A percentile compares a stretch with the other conserved stretches of the same genome.
Conservation (phyloP, 768 basidiomycete genomes). For the Auricularia sp. region DNA sequence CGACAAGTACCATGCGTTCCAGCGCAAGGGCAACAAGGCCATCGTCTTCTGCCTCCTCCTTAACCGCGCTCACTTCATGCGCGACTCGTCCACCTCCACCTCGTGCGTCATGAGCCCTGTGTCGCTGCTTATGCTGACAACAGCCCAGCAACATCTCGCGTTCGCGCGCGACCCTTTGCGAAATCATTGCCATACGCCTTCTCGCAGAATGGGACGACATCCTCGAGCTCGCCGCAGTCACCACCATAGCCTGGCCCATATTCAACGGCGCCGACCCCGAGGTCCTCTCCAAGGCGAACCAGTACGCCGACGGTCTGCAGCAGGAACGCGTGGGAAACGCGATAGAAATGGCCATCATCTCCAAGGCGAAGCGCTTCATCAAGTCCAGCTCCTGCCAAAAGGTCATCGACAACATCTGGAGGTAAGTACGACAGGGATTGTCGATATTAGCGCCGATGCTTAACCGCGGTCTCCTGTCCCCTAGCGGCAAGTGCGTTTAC, state of each 20-base stretch:
- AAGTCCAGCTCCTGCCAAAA: conserved; percentile 83
- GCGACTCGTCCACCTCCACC: conserved; percentile 65
- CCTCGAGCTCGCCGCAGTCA: conserved; percentile 56
- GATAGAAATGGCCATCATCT: conserved; percentile 84
- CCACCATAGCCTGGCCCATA: conserved; percentile 75
- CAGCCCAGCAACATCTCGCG: conserved; percentile 41
- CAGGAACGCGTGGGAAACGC: conserved; percentile 83
- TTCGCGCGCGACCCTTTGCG: conserved; percentile 76
- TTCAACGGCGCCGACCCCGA: conserved; percentile 63
- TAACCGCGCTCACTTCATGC: conserved; percentile 76
- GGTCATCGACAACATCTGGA: conserved; percentile 78
- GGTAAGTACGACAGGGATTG: conserved; percentile 30
- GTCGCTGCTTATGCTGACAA: background rate
- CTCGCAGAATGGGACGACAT: conserved; percentile 62
- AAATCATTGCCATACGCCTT: conserved; percentile 75
- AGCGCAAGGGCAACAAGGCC: conserved; percentile 67
- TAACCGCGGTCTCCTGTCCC: conserved; percentile 6
- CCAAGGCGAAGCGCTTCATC: conserved; percentile 81
- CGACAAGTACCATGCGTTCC: conserved; percentile 73
- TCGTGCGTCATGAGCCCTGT: conserved; percentile 14
- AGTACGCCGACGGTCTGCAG: conserved; percentile 50
- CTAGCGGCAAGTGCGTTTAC: conserved; percentile 82
- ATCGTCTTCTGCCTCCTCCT: conserved; percentile 82
- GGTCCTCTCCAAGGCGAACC: conserved; percentile 46
- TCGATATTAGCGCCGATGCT: background rate